Conservation (phyloP, 345 rosid species). For the Clarkia xantiana region DNA sequence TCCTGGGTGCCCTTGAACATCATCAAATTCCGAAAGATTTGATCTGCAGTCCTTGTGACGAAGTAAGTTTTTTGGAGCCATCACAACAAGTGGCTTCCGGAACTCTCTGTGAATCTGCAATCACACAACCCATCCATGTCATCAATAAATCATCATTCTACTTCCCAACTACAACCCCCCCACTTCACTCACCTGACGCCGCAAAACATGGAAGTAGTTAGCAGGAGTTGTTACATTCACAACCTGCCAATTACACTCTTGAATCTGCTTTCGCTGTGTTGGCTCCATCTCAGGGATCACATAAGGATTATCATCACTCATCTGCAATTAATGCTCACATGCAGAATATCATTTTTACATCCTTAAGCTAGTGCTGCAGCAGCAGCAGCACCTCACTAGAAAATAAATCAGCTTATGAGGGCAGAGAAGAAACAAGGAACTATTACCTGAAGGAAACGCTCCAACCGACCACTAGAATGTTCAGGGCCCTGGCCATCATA, state of each 20-base stretch:
- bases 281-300: constrained; percentile 19
- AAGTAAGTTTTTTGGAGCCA: constrained; percentile 85
- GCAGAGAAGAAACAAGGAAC: not conserved
- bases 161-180: not conserved
- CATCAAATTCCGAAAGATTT: constrained; percentile 86
- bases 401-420: not conserved
- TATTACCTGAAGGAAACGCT: constrained; percentile 16
- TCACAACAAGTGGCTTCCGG: constrained; percentile 79
- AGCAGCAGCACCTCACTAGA: not conserved
- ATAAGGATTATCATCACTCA: constrained; percentile 16
- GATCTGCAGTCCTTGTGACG: constrained; percentile 91
- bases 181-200: constrained; percentile 11
- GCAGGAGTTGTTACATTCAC: constrained; percentile 17
- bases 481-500: constrained; percentile 20
- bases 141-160: not conserved
- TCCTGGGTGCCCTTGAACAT: constrained; percentile 89
- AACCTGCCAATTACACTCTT: constrained; percentile 17
- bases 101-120: constrained; percentile 72
- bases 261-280: constrained; percentile 14
- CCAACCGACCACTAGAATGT: constrained; percentile 16
- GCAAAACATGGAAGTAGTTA: constrained; percentile 16
- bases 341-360: not conserved
- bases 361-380: not conserved
- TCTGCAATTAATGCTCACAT: constrained; percentile 4
- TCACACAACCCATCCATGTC: not conserved